Conservation (phyloP, 2,329 filamentous ascomycete species). For the Fusarium pilosicola region DNA sequence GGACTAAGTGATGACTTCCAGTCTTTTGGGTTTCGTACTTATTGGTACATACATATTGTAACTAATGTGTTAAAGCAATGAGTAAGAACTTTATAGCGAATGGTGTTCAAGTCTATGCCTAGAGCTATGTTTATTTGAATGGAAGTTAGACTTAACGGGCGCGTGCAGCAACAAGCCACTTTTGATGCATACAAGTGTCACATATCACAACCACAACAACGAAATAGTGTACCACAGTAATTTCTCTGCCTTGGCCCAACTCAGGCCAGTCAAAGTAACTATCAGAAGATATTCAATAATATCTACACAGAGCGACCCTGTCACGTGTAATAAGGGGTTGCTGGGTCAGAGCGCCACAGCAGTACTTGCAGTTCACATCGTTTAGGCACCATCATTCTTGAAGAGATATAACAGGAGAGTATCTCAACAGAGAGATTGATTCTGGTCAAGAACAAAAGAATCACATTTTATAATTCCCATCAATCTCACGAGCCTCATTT, state of each 20-base stretch:
- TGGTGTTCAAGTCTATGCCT: neutral
- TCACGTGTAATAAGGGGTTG: slow-evolving; percentile 11
- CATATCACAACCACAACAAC: neutral
- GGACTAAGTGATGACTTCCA: neutral
- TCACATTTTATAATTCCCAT: neutral
- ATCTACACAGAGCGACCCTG: neutral
- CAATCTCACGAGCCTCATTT: neutral
- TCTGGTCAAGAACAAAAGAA: neutral
- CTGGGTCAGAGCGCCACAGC: slow-evolving; percentile 30
- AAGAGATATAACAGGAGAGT: slow-evolving; percentile 8
- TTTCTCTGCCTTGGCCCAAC: neutral
- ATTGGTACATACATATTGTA: no score
- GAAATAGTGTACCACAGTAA: neutral
- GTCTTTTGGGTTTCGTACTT: neutral
- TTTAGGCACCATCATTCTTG: slow-evolving; percentile 26
- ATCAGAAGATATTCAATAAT: neutral
- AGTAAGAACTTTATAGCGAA: neutral
- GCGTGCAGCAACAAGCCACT: neutral
- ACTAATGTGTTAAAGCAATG: no score
- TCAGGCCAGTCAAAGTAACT: no score
- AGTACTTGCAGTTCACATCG: neutral
- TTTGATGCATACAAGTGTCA: neutral
- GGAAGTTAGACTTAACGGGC: neutral
- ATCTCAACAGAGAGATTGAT: neutral
- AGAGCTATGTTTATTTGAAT: no score